Evolutionary conservation across 2,329 filamentous ascomycete genomes (phyloP).

Genomic region (Penicillium verrucosum): DNA sequence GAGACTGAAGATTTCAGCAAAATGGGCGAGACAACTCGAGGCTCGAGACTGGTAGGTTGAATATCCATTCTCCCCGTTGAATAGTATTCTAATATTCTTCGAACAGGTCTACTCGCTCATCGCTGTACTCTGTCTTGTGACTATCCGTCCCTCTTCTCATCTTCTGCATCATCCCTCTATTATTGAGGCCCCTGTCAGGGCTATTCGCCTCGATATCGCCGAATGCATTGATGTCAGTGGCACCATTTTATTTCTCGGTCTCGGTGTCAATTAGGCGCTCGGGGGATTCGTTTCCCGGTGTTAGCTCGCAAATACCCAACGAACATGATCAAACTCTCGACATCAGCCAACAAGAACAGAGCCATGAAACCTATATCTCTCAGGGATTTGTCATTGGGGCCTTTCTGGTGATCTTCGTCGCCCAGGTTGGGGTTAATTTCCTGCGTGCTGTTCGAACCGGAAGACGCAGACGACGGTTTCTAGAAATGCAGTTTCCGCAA

Average conservation of each 20-base stretch:
- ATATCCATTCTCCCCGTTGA: neutral
- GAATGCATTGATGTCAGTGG: slow-evolving; percentile 32
- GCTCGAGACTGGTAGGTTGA: slow-evolving; percentile 64
- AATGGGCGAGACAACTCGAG: slow-evolving; percentile 74
- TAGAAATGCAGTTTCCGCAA: slow-evolving; percentile 25
- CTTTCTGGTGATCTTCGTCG: slow-evolving; percentile 31
- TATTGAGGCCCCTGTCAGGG: slow-evolving; percentile 24
- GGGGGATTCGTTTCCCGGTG: slow-evolving; percentile 5
- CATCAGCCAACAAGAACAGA: neutral
- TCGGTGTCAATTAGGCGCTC: slow-evolving; percentile 33
- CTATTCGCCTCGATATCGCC: slow-evolving; percentile 23
- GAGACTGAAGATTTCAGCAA: slow-evolving; percentile 75
- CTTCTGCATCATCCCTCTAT: slow-evolving; percentile 29
- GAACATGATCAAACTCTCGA: neutral
- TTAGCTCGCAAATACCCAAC: slow-evolving; percentile 1
- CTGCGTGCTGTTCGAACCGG: slow-evolving; percentile 27
- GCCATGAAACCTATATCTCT: slow-evolving; percentile 26
- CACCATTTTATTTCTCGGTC: slow-evolving; percentile 37
- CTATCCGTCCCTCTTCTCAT: slow-evolving; percentile 42
- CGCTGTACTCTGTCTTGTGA: slow-evolving; percentile 43
- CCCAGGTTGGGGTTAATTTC: slow-evolving; percentile 30
- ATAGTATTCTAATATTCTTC: slow-evolving; percentile 9
- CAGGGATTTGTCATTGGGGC: slow-evolving; percentile 34
- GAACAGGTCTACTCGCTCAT: slow-evolving; percentile 31
- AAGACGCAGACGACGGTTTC: slow-evolving; percentile 20